Conservation (phyloP, 805 yeast genomes). For the Ogataea angusta region DNA sequence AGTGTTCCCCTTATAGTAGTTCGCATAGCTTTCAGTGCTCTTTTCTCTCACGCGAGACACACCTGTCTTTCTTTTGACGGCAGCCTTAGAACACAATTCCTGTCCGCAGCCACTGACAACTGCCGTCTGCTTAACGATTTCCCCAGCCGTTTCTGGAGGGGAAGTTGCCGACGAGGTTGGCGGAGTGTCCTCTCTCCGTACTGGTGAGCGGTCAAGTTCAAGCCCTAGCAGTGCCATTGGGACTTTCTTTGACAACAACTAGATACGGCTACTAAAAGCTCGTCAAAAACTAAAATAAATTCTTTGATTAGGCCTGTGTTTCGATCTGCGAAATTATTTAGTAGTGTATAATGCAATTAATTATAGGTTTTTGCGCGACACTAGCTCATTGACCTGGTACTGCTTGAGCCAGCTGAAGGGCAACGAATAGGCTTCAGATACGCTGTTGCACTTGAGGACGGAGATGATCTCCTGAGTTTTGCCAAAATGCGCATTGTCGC, state of each 20-base stretch:
- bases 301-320: background rate
- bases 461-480: slow-evolving; percentile 18
- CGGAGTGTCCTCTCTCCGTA: slow-evolving; percentile 3
- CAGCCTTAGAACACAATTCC: background rate
- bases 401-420: slow-evolving; percentile 8
- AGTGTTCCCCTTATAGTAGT: slow-evolving; percentile 17
- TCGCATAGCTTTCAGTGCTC: slow-evolving; percentile 7
- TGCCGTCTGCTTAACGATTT: background rate
- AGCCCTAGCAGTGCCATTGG: background rate
- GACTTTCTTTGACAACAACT: no score
- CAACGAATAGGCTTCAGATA: background rate
- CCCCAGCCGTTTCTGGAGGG: background rate
- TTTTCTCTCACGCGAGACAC: background rate
- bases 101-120: background rate
- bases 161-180: slow-evolving; percentile 6
- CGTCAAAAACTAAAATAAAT: background rate
- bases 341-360: background rate
- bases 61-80: no score
- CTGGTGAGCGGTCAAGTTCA: background rate
- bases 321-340: background rate
- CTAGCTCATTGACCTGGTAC: slow-evolving; percentile 15
- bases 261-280: background rate
- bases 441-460: slow-evolving; percentile 10
- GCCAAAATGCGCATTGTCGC: slow-evolving; percentile 20
- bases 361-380: slow-evolving; percentile 5